These are phyloP conservation scores for Meyerozyma guilliermondii DNA, from an alignment of 1,139 yeast genomes.

Conservation along the genomic window DNA sequence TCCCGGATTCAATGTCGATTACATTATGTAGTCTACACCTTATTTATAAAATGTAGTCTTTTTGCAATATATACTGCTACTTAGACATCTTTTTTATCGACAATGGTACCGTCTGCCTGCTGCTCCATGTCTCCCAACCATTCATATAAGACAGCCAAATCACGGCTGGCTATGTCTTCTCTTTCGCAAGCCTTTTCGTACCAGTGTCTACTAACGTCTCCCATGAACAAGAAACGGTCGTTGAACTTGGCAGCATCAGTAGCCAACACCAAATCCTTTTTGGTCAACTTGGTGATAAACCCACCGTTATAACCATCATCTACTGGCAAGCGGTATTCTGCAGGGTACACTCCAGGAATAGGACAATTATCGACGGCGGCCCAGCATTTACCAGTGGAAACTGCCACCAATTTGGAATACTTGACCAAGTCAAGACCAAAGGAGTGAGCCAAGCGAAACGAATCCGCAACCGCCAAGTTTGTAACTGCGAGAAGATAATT, in stretches of 20 bases:
- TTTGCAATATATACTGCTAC: not conserved
- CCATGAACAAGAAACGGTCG: conserved; percentile 36
- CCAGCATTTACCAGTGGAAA: conserved; percentile 60
- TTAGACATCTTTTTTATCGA: conserved; percentile 8
- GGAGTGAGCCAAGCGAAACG: conserved; percentile 53
- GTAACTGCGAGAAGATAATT: conserved; percentile 55
- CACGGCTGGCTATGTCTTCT: conserved; percentile 37
- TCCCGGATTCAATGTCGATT: conserved; percentile 18
- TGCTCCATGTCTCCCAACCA: conserved; percentile 33
- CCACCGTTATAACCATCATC: conserved; percentile 50
- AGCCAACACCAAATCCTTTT: conserved; percentile 55
- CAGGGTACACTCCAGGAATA: conserved; percentile 47
- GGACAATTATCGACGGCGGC: conserved; percentile 59
- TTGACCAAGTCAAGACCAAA: conserved; percentile 46
- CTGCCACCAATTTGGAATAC: conserved; percentile 50
- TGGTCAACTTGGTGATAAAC: conserved; percentile 49
- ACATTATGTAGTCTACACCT: conserved; percentile 12
- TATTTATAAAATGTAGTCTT: not conserved
- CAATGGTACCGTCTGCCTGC: conserved; percentile 11
- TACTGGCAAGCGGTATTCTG: conserved; percentile 39
- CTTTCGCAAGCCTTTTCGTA: conserved; percentile 43
- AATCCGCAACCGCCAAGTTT: conserved; percentile 57
- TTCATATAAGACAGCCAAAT: conserved; percentile 43
- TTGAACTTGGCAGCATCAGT: conserved; percentile 39
- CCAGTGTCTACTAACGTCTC: conserved; percentile 39